Base-by-base conservation (phyloP, 2,329 filamentous ascomycete species). In the Aspergillus hortae region DNA sequence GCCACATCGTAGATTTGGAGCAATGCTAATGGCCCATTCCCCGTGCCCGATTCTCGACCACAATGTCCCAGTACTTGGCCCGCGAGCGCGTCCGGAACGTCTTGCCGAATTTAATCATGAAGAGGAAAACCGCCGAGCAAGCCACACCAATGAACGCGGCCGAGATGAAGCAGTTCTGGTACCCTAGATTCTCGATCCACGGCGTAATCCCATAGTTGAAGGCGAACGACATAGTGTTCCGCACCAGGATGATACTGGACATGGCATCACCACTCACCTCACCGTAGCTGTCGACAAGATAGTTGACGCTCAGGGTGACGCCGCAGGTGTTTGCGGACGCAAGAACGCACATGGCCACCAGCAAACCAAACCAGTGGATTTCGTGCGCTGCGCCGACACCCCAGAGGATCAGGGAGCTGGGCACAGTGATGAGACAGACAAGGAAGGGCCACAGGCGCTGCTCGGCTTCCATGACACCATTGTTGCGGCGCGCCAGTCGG, bases 201-300 rank as follows among this genome's bases (percentile, higher is more conserved):
- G 76, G 75, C 0, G 74, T 79, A 46, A 80, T 75, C 1, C 70
- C 74, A 55, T 74, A 75, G 3, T 71, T 67, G 45, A 78, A 72
- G 0, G 72, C 76, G 56, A 78, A 78, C 0, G 68, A 71, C 71
- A 78, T 76, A 1, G 74, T 77, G 53, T 78, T 78, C 3, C 76
- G 69, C 12, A 78, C 70, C 19, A 77, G 50, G 46, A 78, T 78
- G 14, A 77, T 68, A 15, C 68, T 74, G 3, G 66, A 68, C 62
- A 74, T 68, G 0, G 68, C 71, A 23, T 74, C 69, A 2, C 71
- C 69, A 15, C 68, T 71, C 9, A 75, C 47, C 47, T 74, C 72
- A 11, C 64, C 63, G 55, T 74, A 74, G 51, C 69, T 70, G 55
- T 74, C 72, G 4, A 74, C 68, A 12, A 72, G 54, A 40, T 74